A percentile compares a stretch with the other conserved stretches of the same genome.
These are phyloP conservation scores for Aspergillus sp. DNA, from an alignment of 2,329 filamentous ascomycete species.

Conservation along the genomic window DNA sequence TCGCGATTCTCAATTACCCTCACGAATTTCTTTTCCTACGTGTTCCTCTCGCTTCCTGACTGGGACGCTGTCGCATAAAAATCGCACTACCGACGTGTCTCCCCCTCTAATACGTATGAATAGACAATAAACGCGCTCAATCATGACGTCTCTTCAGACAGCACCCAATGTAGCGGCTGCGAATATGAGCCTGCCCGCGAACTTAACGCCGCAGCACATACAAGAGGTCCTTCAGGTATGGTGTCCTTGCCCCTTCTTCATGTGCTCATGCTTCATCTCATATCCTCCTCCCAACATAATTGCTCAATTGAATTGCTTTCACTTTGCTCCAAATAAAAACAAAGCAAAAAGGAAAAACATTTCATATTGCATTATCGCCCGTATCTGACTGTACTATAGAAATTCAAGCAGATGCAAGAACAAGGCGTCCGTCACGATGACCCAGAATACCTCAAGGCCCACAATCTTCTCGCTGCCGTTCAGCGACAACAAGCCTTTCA, in stretches of 20 bases:
- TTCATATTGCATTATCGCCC: not conserved
- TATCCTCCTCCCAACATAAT: not conserved
- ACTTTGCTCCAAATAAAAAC: not conserved
- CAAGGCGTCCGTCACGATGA: conserved; percentile 77
- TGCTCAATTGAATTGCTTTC: not conserved
- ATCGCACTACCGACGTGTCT: conserved; percentile 14
- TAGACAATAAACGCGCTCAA: conserved; percentile 35
- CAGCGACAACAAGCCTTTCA: conserved; percentile 63
- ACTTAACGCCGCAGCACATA: conserved; percentile 73
- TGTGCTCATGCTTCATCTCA: not conserved
- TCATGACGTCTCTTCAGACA: conserved; percentile 79
- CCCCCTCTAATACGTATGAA: conserved; percentile 28
- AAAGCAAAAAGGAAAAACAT: not conserved
- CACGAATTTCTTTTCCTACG: conserved; percentile 17
- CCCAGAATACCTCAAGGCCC: conserved; percentile 82
- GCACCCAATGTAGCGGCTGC: conserved; percentile 68
- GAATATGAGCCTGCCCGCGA: conserved; percentile 61
- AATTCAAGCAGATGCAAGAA: conserved; percentile 85
- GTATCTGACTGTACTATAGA: conserved; percentile 57
- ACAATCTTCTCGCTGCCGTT: conserved; percentile 71
- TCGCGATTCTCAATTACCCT: conserved; percentile 24
- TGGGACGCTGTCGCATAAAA: conserved; percentile 24
- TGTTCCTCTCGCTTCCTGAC: conserved; percentile 20
- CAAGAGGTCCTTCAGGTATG: conserved; percentile 65
- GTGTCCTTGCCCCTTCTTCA: conserved; percentile 9